phyloP scores from a whole-genome alignment of 2,329 filamentous ascomycete genomes.

The Clonostachys solani region DNA sequence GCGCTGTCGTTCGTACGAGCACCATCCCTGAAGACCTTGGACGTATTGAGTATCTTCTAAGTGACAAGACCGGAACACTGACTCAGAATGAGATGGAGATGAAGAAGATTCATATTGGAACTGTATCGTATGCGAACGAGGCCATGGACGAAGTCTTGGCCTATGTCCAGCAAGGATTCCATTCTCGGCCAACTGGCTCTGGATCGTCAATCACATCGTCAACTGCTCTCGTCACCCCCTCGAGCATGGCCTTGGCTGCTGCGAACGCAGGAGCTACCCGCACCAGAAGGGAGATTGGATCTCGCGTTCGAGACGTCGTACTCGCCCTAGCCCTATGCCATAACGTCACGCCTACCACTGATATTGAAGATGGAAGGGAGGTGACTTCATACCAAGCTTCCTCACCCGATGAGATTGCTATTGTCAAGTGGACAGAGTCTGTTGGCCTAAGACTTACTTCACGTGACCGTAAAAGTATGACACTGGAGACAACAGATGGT shows the following conservation, averaged over 20 bases:
- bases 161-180: conserved; percentile 83
- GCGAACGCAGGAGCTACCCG: conserved; percentile 65
- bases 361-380: conserved; percentile 73
- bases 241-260: conserved; percentile 62
- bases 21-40: conserved; percentile 97
- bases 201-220: conserved; percentile 22
- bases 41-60: conserved; percentile 91
- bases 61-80: conserved; percentile 96
- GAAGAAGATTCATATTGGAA: conserved; percentile 97
- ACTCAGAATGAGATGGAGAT: conserved; percentile 99
- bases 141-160: conserved; percentile 95
- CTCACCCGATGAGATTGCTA: conserved; percentile 96
- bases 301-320: conserved; percentile 88
- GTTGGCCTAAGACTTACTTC: conserved; percentile 82
- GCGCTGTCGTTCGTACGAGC: conserved; percentile 89
- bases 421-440: conserved; percentile 91
- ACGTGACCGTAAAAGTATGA: conserved; percentile 83
- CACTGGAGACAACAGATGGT: conserved; percentile 71
- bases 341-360: conserved; percentile 82
- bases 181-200: conserved; percentile 35
- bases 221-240: conserved; percentile 66
- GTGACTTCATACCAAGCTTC: conserved; percentile 92
- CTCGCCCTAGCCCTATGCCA: conserved; percentile 90
- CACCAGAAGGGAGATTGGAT: conserved; percentile 88
- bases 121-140: conserved; percentile 96